Evolutionary conservation across 202 grass and related monocot genomes (phyloP).

Genomic region (Panicum hallii): DNA sequence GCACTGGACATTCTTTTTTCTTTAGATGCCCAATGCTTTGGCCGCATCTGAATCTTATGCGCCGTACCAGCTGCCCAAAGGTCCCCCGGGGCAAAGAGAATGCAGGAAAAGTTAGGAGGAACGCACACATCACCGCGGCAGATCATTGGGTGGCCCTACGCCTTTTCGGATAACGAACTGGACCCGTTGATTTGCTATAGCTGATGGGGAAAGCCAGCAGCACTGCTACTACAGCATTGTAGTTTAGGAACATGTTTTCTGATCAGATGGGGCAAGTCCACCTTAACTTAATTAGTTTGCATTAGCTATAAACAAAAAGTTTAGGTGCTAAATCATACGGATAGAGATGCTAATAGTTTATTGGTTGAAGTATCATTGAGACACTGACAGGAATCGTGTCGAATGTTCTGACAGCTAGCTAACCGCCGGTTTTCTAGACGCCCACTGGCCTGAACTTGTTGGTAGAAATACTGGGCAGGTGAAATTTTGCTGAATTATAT

Average conservation of each 20-base stretch:
- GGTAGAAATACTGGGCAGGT: not conserved
- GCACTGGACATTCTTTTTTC: constrained; percentile 8
- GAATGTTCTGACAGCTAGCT: constrained; percentile 23
- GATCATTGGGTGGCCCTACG: constrained; percentile 40
- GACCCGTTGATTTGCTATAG: not conserved
- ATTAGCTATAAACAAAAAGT: not conserved
- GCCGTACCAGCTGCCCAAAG: not conserved
- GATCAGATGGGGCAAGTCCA: constrained; percentile 20
- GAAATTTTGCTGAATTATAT: not conserved
- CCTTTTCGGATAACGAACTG: constrained; percentile 16
- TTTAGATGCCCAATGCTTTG: not conserved
- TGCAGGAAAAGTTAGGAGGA: constrained; percentile 21
- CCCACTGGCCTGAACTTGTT: not conserved
- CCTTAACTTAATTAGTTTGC: not conserved
- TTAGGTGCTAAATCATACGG: constrained; percentile 33
- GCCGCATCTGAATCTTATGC: constrained; percentile 5
- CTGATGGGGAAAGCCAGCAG: not conserved
- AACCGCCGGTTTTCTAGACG: not conserved
- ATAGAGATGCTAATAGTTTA: constrained; percentile 10
- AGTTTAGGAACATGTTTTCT: not conserved
- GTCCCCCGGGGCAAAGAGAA: not conserved
- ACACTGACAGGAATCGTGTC: not conserved
- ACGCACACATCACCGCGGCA: constrained; percentile 23
- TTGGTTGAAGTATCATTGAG: not conserved
- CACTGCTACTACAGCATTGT: not conserved